phyloP scores from a whole-genome alignment of 1,284 basidiomycete species.

The Ustilago vetiveriae region DNA sequence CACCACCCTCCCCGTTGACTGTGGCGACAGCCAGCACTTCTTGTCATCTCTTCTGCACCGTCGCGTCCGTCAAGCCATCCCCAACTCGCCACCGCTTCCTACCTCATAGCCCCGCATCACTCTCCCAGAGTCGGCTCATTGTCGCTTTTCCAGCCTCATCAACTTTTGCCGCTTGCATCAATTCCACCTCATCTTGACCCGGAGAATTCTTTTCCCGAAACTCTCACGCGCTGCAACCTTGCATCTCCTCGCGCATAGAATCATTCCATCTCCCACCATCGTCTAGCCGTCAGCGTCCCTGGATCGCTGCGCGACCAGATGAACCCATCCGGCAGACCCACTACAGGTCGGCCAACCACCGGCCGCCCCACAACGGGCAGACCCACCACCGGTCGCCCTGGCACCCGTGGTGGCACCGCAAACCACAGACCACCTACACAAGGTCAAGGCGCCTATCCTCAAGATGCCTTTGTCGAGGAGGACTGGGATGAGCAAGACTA shows the following conservation, averaged over 20 bases:
- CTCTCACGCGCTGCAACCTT: no score
- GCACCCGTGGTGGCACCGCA: constrained; percentile 36
- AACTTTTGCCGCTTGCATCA: no score
- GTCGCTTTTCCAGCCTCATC: not conserved
- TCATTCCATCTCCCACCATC: not conserved
- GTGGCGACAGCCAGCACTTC: not conserved
- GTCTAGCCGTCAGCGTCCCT: not conserved
- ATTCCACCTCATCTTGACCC: no score
- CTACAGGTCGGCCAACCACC: constrained; percentile 37
- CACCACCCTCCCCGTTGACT: not conserved
- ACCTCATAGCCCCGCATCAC: not conserved
- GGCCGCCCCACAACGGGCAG: constrained; percentile 36
- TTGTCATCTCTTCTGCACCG: no score
- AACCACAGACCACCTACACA: constrained; percentile 27
- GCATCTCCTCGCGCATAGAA: no score
- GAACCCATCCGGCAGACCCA: constrained; percentile 35
- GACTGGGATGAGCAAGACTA: constrained; percentile 59
- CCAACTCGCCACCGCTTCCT: not conserved
- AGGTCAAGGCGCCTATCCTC: constrained; percentile 18
- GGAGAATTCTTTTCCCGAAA: no score
- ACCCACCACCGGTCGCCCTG: constrained; percentile 39
- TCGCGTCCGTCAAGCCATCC: no score
- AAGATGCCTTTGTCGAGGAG: constrained; percentile 30
- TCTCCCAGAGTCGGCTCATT: no score
- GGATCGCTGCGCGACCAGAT: not conserved